These are phyloP conservation scores for Trypanosoma avium DNA, from an alignment of 208 protist species.

Conservation along the genomic window DNA sequence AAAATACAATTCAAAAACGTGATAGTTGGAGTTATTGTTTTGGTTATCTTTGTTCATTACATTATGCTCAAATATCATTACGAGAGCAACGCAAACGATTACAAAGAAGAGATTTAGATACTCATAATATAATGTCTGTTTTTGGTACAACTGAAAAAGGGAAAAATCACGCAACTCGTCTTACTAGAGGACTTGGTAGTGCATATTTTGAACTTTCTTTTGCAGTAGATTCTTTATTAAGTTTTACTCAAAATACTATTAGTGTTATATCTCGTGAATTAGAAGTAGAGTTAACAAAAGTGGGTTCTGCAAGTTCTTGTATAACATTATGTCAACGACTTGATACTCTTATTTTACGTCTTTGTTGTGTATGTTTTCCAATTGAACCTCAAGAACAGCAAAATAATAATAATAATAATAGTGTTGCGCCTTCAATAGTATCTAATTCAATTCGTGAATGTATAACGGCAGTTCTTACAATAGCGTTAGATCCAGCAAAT, in stretches of 20 bases:
- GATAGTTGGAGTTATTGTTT: slow-evolving; percentile 84
- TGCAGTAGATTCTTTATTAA: slow-evolving; percentile 68
- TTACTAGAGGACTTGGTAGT: slow-evolving; percentile 61
- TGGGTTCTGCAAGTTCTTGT: slow-evolving; percentile 31
- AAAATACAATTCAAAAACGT: slow-evolving; percentile 9
- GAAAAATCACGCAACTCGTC: slow-evolving; percentile 21
- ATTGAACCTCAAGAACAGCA: slow-evolving; percentile 5
- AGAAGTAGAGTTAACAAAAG: slow-evolving; percentile 33
- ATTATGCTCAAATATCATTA: slow-evolving; percentile 70
- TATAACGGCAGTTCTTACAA: slow-evolving; percentile 44
- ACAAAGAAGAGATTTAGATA: slow-evolving; percentile 49
- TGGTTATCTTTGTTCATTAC: slow-evolving; percentile 79
- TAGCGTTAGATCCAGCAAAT: slow-evolving; percentile 56
- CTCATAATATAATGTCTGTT: slow-evolving; percentile 35
- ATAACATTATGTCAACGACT: slow-evolving; percentile 65
- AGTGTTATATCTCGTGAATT: slow-evolving; percentile 48
- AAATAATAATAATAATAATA: too few relatives aligned
- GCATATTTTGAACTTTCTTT: slow-evolving; percentile 82
- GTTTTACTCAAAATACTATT: slow-evolving; percentile 60
- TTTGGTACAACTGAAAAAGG: slow-evolving; percentile 29
- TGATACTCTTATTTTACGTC: slow-evolving; percentile 57
- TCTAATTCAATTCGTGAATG: slow-evolving; percentile 35
- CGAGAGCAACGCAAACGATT: slow-evolving; percentile 62
- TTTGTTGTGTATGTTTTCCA: slow-evolving; percentile 59
- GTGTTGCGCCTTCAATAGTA: slow-evolving; percentile 23